These are phyloP conservation scores for Capsella rubella DNA, from an alignment of 441 rosid species.

Conservation along the genomic window DNA sequence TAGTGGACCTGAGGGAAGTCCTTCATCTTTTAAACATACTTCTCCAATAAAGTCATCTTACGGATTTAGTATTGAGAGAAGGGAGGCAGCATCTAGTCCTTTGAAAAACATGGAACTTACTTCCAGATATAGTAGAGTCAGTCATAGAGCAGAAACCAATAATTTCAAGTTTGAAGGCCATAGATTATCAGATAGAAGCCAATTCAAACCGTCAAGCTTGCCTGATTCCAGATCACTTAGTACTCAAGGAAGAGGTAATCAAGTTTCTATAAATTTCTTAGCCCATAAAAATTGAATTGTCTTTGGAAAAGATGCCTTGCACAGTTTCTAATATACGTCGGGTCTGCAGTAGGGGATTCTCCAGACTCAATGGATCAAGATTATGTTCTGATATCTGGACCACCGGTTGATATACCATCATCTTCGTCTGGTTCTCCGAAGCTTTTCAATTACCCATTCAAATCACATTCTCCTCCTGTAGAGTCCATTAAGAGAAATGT, in stretches of 20 bases:
- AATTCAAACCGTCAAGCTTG: constrained; percentile 53
- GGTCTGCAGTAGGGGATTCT: constrained; percentile 64
- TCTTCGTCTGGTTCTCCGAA: constrained; percentile 60
- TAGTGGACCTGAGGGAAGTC: constrained; percentile 81
- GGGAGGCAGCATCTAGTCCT: constrained; percentile 54
- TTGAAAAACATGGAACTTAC: constrained; percentile 50
- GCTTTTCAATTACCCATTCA: constrained; percentile 58
- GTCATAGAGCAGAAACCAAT: constrained; percentile 50
- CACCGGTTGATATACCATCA: constrained; percentile 67
- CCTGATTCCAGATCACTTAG: constrained; percentile 55
- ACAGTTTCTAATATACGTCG: constrained; percentile 15
- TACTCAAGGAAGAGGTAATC: constrained; percentile 65
- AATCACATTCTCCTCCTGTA: constrained; percentile 56
- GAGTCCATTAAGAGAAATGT: constrained; percentile 47
- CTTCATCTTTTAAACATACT: constrained; percentile 59
- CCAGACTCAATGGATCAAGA: constrained; percentile 90
- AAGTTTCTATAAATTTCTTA: constrained; percentile 31
- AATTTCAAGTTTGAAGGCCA: constrained; percentile 50
- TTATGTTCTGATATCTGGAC: constrained; percentile 85
- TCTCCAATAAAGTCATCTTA: constrained; percentile 56
- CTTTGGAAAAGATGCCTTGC: background rate
- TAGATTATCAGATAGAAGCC: constrained; percentile 53
- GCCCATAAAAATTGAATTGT: constrained; percentile 28
- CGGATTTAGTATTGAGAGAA: constrained; percentile 62
- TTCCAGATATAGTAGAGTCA: constrained; percentile 54